Conservation (phyloP, 2,329 filamentous ascomycete genomes). For the Epichloe gansuensis region DNA sequence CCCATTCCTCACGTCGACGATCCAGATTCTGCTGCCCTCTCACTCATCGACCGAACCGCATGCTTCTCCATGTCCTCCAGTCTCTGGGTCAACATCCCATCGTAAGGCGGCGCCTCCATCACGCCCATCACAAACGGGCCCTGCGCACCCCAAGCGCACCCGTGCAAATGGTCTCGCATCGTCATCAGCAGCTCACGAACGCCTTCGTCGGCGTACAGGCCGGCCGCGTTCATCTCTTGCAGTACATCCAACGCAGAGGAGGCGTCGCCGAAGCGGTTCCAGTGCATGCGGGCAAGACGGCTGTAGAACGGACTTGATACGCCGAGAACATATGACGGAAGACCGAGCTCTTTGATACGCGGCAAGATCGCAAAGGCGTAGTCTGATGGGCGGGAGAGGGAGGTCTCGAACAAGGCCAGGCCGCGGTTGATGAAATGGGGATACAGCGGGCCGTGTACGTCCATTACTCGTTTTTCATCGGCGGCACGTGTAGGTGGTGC, state of each 20-base stretch:
- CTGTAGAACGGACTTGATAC: slow-evolving; percentile 60
- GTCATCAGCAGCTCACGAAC: slow-evolving; percentile 15
- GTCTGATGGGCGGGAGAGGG: slow-evolving; percentile 46
- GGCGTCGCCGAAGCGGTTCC: slow-evolving; percentile 48
- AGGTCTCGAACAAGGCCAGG: slow-evolving; percentile 41
- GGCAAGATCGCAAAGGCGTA: slow-evolving; percentile 52
- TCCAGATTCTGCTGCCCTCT: neutral
- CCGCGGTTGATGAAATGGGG: slow-evolving; percentile 47
- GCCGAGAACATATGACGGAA: slow-evolving; percentile 59
- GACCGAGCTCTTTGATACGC: slow-evolving; percentile 53
- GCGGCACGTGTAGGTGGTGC: slow-evolving; percentile 5
- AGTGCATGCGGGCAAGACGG: slow-evolving; percentile 48
- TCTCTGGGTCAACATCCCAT: slow-evolving; percentile 15
- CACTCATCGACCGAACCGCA: neutral
- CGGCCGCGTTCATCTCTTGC: slow-evolving; percentile 53
- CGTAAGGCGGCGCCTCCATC: slow-evolving; percentile 24
- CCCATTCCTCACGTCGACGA: neutral
- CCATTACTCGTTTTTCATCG: slow-evolving; percentile 30
- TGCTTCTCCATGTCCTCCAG: slow-evolving; percentile 15
- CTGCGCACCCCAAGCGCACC: slow-evolving; percentile 24
- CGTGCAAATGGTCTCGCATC: slow-evolving; percentile 22
- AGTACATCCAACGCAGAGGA: slow-evolving; percentile 41
- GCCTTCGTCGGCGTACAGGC: slow-evolving; percentile 41
- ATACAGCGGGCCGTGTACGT: slow-evolving; percentile 52
- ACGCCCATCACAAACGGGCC: slow-evolving; percentile 27